phyloP scores from a whole-genome alignment of 1,284 basidiomycete genomes.

The Ustilago crameri region DNA sequence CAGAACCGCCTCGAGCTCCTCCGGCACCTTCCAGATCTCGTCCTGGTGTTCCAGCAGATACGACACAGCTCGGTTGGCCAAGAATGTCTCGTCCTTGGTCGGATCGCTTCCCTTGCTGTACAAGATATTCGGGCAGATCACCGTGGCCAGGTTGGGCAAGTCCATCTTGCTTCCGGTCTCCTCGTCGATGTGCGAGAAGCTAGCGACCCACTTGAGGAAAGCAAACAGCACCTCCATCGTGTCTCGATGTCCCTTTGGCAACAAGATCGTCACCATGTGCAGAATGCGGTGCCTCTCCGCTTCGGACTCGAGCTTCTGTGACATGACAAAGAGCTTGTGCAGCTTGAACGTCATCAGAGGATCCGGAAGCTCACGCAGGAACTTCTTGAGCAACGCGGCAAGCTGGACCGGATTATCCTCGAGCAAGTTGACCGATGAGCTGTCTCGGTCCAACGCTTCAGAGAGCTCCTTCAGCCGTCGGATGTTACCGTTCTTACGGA shows the following conservation, averaged over 20 bases:
- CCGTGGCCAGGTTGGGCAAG: conserved; percentile 92
- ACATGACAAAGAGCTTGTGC: conserved; percentile 86
- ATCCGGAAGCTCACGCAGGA: conserved; percentile 94
- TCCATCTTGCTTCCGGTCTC: conserved; percentile 99
- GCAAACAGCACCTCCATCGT: conserved; percentile 98
- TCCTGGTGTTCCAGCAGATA: conserved; percentile 90
- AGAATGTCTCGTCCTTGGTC: conserved; percentile 90
- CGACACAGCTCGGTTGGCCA: conserved; percentile 75
- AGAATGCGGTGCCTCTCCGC: conserved; percentile 84
- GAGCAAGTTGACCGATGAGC: conserved; percentile 81
- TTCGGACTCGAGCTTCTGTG: conserved; percentile 82
- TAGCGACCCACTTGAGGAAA: conserved; percentile 99
- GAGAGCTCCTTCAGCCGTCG: conserved; percentile 87
- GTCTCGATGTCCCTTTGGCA: conserved; percentile 93
- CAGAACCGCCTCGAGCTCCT: conserved; percentile 61
- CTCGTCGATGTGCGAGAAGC: conserved; percentile 97
- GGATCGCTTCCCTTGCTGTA: conserved; percentile 85
- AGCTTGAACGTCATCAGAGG: conserved; percentile 94
- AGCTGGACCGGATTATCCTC: conserved; percentile 97
- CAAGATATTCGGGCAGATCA: conserved; percentile 95
- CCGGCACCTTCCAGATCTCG: conserved; percentile 74
- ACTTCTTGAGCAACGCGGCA: conserved; percentile 95
- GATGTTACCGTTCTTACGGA: conserved; percentile 98
- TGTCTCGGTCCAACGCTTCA: conserved; percentile 92
- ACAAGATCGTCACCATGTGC: conserved; percentile 84